Evolutionary conservation across 345 rosid species (phyloP).

Genomic region (Citropsis articulata): DNA sequence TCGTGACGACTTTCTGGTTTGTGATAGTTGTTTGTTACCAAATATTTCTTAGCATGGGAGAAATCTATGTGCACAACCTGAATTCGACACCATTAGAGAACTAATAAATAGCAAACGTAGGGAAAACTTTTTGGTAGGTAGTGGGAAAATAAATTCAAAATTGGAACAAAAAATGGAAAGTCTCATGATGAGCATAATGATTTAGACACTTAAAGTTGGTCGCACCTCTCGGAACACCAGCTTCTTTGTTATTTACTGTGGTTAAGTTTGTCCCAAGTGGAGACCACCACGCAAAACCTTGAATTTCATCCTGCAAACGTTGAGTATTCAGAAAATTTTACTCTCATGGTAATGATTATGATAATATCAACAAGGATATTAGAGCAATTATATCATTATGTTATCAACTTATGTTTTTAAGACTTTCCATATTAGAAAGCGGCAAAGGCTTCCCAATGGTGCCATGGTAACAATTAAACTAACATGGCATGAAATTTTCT

Average conservation of each 20-base stretch:
- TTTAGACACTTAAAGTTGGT: not conserved
- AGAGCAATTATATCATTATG: not conserved
- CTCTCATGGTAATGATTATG: too few species aligned
- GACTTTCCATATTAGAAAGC: not conserved
- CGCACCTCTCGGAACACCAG: not conserved
- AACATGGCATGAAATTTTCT: too few species aligned
- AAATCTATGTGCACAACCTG: not conserved
- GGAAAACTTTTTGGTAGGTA: not conserved
- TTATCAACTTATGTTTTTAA: too few species aligned
- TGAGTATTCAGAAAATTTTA: not conserved
- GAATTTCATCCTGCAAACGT: not conserved
- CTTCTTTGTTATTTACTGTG: not conserved
- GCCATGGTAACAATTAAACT: not conserved
- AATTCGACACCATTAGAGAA: not conserved
- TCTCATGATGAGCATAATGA: not conserved
- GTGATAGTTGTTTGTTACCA: not conserved
- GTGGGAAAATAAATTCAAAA: not conserved
- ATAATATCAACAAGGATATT: not conserved
- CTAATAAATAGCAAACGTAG: not conserved
- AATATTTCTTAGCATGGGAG: not conserved
- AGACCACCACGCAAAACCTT: not conserved
- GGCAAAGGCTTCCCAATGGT: not conserved
- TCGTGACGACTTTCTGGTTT: not conserved
- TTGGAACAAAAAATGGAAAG: not conserved
- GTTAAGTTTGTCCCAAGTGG: not conserved